A percentile compares a stretch with the other conserved stretches of the same genome.
Conservation (phyloP, 2,329 filamentous ascomycete species). For the Epichloe uncinata region DNA sequence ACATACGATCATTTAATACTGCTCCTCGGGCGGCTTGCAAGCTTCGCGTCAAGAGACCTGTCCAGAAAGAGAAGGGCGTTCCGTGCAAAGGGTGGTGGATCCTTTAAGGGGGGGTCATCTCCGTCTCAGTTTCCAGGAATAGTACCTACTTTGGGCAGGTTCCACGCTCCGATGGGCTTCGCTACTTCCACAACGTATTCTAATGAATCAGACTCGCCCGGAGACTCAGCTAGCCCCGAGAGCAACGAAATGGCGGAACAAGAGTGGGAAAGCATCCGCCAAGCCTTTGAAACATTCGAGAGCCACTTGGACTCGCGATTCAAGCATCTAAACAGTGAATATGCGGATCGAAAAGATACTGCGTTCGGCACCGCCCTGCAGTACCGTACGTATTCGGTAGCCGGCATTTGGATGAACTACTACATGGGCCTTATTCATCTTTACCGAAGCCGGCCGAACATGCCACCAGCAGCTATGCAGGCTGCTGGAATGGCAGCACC, state of each 20-base stretch:
- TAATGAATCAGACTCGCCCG: slow-evolving; percentile 28
- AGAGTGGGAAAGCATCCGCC: slow-evolving; percentile 67
- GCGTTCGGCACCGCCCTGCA: slow-evolving; percentile 74
- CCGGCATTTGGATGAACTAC: slow-evolving; percentile 76
- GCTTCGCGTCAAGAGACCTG: slow-evolving; percentile 67
- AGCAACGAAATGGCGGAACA: slow-evolving; percentile 55
- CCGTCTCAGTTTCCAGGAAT: slow-evolving; percentile 41
- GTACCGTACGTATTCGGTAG: slow-evolving; percentile 79
- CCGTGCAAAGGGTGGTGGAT: slow-evolving; percentile 16
- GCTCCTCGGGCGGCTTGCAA: slow-evolving; percentile 63
- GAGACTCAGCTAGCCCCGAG: slow-evolving; percentile 46
- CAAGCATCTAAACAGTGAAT: slow-evolving; percentile 58
- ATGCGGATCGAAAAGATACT: slow-evolving; percentile 43
- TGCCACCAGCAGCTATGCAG: slow-evolving; percentile 83
- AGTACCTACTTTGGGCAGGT: slow-evolving; percentile 36
- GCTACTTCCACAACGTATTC: slow-evolving; percentile 33
- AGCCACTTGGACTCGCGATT: slow-evolving; percentile 60
- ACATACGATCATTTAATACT: slow-evolving; percentile 81
- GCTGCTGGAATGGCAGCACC: slow-evolving; percentile 66
- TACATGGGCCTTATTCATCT: slow-evolving; percentile 75
- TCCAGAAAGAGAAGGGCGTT: slow-evolving; percentile 58
- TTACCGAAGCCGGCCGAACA: slow-evolving; percentile 70
- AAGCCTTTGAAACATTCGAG: slow-evolving; percentile 56
- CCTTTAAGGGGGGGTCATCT: slow-evolving; percentile 18
- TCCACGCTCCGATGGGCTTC: slow-evolving; percentile 41